Base-by-base conservation (phyloP, 2,329 filamentous ascomycete species). In the Arthrobotrys iridis region DNA sequence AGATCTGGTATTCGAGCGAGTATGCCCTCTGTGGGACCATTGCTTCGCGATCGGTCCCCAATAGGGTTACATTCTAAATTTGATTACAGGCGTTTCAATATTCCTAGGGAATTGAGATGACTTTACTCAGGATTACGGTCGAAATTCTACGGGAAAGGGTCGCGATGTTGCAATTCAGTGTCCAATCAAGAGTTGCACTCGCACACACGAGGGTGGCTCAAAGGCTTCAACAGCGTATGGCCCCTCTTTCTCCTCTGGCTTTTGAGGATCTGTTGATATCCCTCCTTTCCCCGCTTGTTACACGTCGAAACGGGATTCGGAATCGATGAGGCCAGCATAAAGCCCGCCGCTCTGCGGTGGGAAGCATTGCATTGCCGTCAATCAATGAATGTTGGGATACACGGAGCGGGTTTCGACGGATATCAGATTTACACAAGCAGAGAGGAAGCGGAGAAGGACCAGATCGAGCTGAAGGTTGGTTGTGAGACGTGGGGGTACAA, bases 331-430 rank as follows among this genome's bases (percentile, higher is more conserved):
- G 50, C 18, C 24, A 50, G 20, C 22, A 45, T 59, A 55, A 28
- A 10, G 45, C 55, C 65, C 65, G 55, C 55, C 43, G 55, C 28
- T n/a, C 26, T 52, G 52, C 65, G 65, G 65, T 28, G 65, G 65
- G 43, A 11, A 70, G 33, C 46, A 55, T 62, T 62, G 55, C 65
- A 62, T 62, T 62, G 35, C 65, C 65, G 65, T 70, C 43, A 45
- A 43, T 26, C n/a, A 45, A 22, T 40, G 24, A 13, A 37, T 33
- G 40, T 62, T 43, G 55, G 55, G 45, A 33, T 62, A 43, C 52
- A 62, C 11, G 15, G 28, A 60, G 65, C 65, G 65, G 65, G 28
- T 70, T 70, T 15, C 26, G 22, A 70, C 65, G 65, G 65, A 70
- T 70, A 70, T 57, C 52, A 37, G 50, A 15, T 55, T 37, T 52